Conservation (phyloP, 352 stramenopile species). For the Ochromonadaceae sp. region DNA sequence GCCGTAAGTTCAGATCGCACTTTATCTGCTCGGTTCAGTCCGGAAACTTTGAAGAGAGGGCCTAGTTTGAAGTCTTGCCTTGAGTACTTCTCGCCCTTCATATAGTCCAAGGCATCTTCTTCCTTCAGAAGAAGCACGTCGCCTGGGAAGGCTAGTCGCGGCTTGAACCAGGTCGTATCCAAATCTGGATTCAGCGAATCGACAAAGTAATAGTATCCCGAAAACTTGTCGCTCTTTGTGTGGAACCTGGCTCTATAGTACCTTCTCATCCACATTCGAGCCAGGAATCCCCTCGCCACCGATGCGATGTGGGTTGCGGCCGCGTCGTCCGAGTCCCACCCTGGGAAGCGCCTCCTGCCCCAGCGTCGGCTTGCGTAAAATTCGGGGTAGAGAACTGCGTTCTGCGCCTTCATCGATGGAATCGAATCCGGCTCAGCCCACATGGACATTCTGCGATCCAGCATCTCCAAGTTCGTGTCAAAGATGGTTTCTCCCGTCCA, state of each 20-base stretch:
- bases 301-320: background rate
- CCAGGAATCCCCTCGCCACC: conserved; percentile 3
- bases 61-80: background rate
- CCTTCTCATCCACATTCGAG: background rate
- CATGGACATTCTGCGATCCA: background rate
- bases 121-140: too few species aligned
- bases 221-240: background rate
- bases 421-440: background rate
- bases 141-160: background rate
- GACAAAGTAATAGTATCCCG: conserved; percentile 14
- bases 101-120: conserved; percentile 10
- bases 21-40: background rate
- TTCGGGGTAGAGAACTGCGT: background rate
- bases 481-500: conserved; percentile 2
- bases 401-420: background rate
- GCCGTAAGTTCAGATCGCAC: background rate
- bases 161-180: conserved; percentile 10
- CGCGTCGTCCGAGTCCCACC: background rate
- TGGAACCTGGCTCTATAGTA: background rate
- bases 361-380: background rate
- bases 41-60: background rate
- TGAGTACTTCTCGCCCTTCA: conserved; percentile 5
- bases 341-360: background rate
- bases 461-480: background rate
- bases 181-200: background rate